Base-by-base conservation (phyloP, 257 asterid species). In the Solanum pennellii region DNA sequence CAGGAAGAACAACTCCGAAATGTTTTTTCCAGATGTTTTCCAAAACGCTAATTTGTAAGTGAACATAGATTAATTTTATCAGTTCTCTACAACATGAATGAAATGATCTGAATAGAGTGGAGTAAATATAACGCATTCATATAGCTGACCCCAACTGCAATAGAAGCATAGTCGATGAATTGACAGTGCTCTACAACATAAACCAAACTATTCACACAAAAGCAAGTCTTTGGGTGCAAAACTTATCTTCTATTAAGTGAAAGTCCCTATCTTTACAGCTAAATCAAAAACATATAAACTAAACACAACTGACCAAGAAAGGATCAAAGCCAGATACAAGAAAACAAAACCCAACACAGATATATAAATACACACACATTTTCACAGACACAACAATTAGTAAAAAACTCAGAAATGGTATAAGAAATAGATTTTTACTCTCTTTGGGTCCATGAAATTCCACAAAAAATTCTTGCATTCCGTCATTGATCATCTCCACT, bases 401-500 rank as follows among this genome's bases (percentile, higher is more conserved):
- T 65, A 56, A 83, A 47, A 25, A 7, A 33, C 25, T 11, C 52
- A 74, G 83, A 87, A 65, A 62, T 12, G 15, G 35, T 52, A 59
- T 59, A 41, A 31, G 80, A 68, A 37, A 44, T 33, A 33, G 85
- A 89, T 76, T 23, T 74, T 94, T 93, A 95, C 99, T 93, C 66
- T 96, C 98, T 91, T 93, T 96, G 66, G 99, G 99, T 80, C 99
- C 99, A 90, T 94, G 97, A 85, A 95, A 94, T 73, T 93, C 93
- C 88, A 96, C 99, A 91, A 86, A 90, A 88, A 96, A 95, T 88
- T 95, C 98, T 87, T 94, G 98, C 95, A 92, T 93, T 89, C 95
- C 94, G 87, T 96, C 99, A 92, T 96, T 93, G 94, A 94, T 92
- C 96, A 90, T 94, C 92, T 96, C 99, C 92, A 96, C 99, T 91